phyloP scores from a whole-genome alignment of 306 rosid genomes.

The Castanea crenata region DNA sequence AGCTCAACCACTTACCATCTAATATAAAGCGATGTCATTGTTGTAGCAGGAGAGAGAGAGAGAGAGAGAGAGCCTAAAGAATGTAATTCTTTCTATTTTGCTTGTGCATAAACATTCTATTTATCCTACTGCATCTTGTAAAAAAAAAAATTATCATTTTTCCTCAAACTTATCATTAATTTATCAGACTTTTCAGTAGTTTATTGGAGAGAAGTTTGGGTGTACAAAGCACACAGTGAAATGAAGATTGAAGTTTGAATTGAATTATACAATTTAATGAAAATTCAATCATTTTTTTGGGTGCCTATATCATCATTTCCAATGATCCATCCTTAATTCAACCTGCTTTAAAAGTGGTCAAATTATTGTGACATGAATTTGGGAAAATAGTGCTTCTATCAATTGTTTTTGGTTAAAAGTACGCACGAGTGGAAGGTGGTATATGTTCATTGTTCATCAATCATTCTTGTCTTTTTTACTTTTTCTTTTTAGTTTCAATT shows the following conservation, averaged over 20 bases:
- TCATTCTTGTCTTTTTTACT: too few relatives aligned
- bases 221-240: not conserved
- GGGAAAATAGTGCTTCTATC: too few relatives aligned
- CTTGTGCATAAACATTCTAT: slow-evolving; percentile 8
- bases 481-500: too few relatives aligned
- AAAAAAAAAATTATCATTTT: not conserved
- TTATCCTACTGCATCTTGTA: not conserved
- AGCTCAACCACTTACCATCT: slow-evolving; percentile 2
- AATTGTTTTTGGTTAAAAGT: too few relatives aligned
- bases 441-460: too few relatives aligned
- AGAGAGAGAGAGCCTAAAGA: not conserved
- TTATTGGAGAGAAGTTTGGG: not conserved
- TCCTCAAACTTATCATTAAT: not conserved
- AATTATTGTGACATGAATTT: too few relatives aligned
- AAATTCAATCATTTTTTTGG: not conserved
- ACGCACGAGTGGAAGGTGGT: too few relatives aligned
- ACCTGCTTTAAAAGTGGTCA: too few relatives aligned
- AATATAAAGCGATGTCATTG: not conserved
- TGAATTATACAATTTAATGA: not conserved
- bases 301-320: not conserved
- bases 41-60: not conserved
- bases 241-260: not conserved
- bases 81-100: slow-evolving; percentile 7
- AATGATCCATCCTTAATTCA: not conserved
- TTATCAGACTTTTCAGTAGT: too few relatives aligned